These are phyloP conservation scores for Magnolia sinica DNA, from an alignment of 164 flowering plant species.

Conservation along the genomic window DNA sequence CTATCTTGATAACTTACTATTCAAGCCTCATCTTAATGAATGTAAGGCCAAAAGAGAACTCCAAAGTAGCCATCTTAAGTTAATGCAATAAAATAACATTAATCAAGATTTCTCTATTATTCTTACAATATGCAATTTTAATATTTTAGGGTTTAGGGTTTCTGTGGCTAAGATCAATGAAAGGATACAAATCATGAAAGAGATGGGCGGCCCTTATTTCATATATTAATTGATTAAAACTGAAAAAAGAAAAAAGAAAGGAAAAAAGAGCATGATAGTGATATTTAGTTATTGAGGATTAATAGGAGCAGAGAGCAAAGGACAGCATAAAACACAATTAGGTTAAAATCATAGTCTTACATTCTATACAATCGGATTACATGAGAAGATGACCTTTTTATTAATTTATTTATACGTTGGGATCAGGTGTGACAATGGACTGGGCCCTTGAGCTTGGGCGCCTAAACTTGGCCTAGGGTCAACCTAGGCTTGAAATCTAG, in stretches of 20 bases:
- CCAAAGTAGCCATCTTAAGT: conserved; percentile 13
- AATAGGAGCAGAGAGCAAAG: background rate
- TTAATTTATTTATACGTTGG: background rate
- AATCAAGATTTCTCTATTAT: conserved; percentile 3
- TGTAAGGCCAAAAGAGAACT: conserved; percentile 13
- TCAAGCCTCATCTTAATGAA: conserved; percentile 12
- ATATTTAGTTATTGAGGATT: conserved; percentile 1
- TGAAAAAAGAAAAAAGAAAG: background rate
- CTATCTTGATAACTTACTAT: conserved; percentile 14
- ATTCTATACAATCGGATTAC: background rate
- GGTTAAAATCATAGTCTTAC: background rate
- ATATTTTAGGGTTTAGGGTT: background rate
- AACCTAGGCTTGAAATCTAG: too few species aligned
- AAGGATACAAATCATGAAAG: conserved; percentile 2
- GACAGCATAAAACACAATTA: background rate
- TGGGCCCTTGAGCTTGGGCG: too few species aligned
- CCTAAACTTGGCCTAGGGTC: too few species aligned
- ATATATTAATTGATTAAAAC: conserved; percentile 1
- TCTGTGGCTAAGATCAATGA: conserved; percentile 5
- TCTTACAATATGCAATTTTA: background rate
- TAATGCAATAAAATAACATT: conserved; percentile 5
- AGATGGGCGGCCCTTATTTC: conserved; percentile 5
- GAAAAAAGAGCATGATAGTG: conserved; percentile 10
- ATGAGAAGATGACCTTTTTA: background rate
- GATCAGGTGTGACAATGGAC: background rate